Evolutionary conservation across 2,329 filamentous ascomycete species (phyloP).

Genomic region (Venturia asperata): DNA sequence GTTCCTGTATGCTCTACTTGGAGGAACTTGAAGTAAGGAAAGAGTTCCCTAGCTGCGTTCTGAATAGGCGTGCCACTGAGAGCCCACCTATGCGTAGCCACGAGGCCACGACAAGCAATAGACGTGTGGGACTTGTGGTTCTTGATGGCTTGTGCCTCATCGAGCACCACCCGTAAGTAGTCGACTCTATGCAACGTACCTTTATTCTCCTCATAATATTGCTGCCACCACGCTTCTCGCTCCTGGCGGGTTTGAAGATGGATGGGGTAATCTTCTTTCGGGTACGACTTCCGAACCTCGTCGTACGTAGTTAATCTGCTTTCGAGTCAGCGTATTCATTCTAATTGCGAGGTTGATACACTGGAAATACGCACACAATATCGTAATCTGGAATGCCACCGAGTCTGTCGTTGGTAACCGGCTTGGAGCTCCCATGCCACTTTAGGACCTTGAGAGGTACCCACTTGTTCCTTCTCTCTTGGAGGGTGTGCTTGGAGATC

Average conservation of each 20-base stretch:
- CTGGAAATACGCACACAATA: slow-evolving; percentile 12
- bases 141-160: slow-evolving; percentile 53
- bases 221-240: slow-evolving; percentile 36
- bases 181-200: slow-evolving; percentile 35
- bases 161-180: slow-evolving; percentile 35
- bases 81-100: slow-evolving; percentile 36
- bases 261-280: slow-evolving; percentile 34
- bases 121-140: slow-evolving; percentile 39
- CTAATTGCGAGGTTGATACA: background rate
- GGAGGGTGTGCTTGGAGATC: slow-evolving; percentile 26
- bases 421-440: slow-evolving; percentile 5
- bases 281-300: slow-evolving; percentile 38
- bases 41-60: slow-evolving; percentile 27
- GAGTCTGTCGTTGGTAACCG: background rate
- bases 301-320: slow-evolving; percentile 36
- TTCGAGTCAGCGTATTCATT: background rate
- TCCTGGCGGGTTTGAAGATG: slow-evolving; percentile 32
- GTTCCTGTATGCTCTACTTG: slow-evolving; percentile 35
- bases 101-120: slow-evolving; percentile 39
- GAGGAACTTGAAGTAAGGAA: slow-evolving; percentile 41
- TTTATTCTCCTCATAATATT: slow-evolving; percentile 27
- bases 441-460: slow-evolving; percentile 14
- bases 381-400: slow-evolving; percentile 7
- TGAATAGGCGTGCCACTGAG: slow-evolving; percentile 40
- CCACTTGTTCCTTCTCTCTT: slow-evolving; percentile 1